Percentiles rank a stretch among this genome's conserved stretches.
These are phyloP conservation scores for Termitomyces sp. DNA, from an alignment of 768 basidiomycete species.

Conservation along the genomic window DNA sequence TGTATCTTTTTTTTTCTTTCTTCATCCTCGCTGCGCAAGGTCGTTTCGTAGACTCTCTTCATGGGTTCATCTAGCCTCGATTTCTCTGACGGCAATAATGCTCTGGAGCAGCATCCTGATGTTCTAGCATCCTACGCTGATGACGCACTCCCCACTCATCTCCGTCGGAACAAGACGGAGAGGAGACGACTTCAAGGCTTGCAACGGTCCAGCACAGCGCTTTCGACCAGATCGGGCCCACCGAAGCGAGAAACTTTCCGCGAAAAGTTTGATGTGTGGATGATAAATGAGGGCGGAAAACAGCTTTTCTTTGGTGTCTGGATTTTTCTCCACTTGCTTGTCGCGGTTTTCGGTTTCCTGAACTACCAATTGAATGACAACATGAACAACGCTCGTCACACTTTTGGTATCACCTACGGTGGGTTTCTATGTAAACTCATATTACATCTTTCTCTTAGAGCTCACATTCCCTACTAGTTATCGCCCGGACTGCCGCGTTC, in stretches of 20 bases:
- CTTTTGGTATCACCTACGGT: conserved; percentile 80
- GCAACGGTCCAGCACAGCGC: conserved; percentile 50
- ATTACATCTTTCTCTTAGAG: conserved; percentile 27
- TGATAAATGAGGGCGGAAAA: conserved; percentile 88
- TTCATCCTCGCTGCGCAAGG: conserved; percentile 29
- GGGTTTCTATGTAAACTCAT: conserved; percentile 19
- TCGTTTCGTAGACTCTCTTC: conserved; percentile 22
- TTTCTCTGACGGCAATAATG: conserved; percentile 49
- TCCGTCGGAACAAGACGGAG: conserved; percentile 86
- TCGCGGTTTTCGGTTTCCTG: conserved; percentile 69
- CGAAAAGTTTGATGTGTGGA: conserved; percentile 67
- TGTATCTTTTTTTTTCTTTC: conserved; percentile 26
- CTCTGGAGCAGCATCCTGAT: conserved; percentile 51
- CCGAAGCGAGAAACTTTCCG: conserved; percentile 32
- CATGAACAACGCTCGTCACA: conserved; percentile 50
- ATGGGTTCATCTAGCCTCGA: conserved; percentile 56
- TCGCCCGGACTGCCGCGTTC: conserved; percentile 84
- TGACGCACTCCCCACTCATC: conserved; percentile 34
- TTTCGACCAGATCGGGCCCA: conserved; percentile 19
- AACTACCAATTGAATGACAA: conserved; percentile 83
- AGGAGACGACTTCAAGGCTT: conserved; percentile 79
- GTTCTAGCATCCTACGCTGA: conserved; percentile 24
- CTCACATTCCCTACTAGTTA: conserved; percentile 45
- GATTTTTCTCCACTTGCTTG: conserved; percentile 76
- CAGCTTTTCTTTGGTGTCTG: conserved; percentile 76